Evolutionary conservation across 441 rosid genomes (phyloP), one percentile per base, ranked within the genome.

Genomic region (Gossypium laxum): DNA sequence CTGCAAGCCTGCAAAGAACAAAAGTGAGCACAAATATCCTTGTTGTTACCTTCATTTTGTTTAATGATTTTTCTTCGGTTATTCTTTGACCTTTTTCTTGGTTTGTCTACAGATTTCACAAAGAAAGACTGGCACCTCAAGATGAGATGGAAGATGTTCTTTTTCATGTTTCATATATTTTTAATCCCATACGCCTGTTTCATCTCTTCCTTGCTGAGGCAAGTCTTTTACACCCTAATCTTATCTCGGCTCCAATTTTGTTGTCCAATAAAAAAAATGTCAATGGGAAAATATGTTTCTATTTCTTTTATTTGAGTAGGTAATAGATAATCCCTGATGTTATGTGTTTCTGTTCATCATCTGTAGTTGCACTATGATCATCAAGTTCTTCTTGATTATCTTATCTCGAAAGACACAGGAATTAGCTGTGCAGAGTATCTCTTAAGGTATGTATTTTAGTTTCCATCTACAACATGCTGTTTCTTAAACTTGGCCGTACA

Each of bases 381-480:
- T 80, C 89, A 87, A 81, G 92, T 90, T 76, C 90, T 93, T 77
- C 96, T 93, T 65, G 96, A 93, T 86, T 91, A 87, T 84, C 96
- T 90, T 71, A 88, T 90, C 77, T 90, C 96, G 28, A 90, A 87
- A 80, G 97, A 90, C 75, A 78, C 75, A 0, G 93, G 98, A 77
- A 81, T 78, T 73, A 81, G 78, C 77, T 87, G 92, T 78, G 97
- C 90, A 55, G 95, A 91, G 66, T 93, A 91, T 85, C 89, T 93
- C 34, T 76, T 93, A 65, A 88, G 91, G 98, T 88, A 32, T 38
- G 75, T 50, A 41, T 62, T 75, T 64, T 54, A 47, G 71, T 65
- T 51, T 52, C 41, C 57, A 54, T 19, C 70, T 61, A 48, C 24
- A 56, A 30, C 41, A 32, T 56, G 62, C 30, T 72, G 47, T 21